Evolutionary conservation across 257 asterid species (phyloP), one percentile per base, ranked within the genome.

Genomic region (Nicotiana knightiana): DNA sequence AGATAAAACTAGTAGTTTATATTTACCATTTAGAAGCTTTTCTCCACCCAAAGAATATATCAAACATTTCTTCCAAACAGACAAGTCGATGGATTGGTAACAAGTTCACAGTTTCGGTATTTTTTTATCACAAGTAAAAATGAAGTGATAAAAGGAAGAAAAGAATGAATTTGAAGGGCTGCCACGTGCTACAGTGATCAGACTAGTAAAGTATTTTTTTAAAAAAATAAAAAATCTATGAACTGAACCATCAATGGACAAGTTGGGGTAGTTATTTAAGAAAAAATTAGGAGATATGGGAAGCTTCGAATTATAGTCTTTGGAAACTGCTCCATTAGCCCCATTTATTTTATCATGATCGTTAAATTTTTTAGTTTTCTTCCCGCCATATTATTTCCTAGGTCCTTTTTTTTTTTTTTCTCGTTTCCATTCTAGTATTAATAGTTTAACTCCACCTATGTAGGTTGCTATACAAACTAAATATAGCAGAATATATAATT

Each of bases 11-110:
- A 24, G 39, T 24, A 57, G 24, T 7, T 17, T 17, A 57, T n/a
- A 64, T 30, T 21, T 81, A 94, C 98, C 97, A 94, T 89, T 93
- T 95, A 5, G 97, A 89, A 82, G 97, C 98, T 87, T 92, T 93
- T 88, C 94, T 89, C 97, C 98, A 95, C 12, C 98, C 95, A 76
- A 93, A 92, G 3, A 94, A 83, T 81, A 89, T 17, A 70, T 86
- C 91, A 82, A 94, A 86, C 94, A 93, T 88, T 43, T 64, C 62
- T 33, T 63, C 26, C 64, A 43, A 37, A n/a, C 46, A 43, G 62
- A 80, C 28, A 1, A 66, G 11, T 13, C 2, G 21, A 35, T 58
- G 66, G 24, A 3, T n/a, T 54, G 5, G 51, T 39, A 66, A 63
- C 68, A 80, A 77, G 59, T 81, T 84, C 67, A 64, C 46, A 26